Percentiles rank a stretch among this genome's conserved stretches.
Evolutionary conservation across 768 basidiomycete species (phyloP).

Genomic region (Rhizopogon vinicolor): DNA sequence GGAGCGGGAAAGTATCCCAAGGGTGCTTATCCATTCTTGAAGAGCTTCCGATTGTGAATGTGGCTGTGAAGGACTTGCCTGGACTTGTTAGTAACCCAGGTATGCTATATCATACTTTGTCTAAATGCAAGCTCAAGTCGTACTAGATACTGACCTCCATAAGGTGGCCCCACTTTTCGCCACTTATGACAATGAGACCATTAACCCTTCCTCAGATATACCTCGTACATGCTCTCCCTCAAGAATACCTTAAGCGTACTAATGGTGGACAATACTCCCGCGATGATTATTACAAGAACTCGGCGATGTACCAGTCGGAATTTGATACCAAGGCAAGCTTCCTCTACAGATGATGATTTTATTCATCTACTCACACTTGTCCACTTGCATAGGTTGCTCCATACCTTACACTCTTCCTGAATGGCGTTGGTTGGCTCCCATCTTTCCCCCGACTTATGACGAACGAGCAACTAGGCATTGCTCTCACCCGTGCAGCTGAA

Average conservation of each 20-base stretch:
- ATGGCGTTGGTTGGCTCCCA: constrained; percentile 82
- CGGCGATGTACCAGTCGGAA: constrained; percentile 56
- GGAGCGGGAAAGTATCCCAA: constrained; percentile 77
- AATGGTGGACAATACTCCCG: constrained; percentile 59
- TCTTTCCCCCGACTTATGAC: constrained; percentile 78
- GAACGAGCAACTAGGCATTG: constrained; percentile 50
- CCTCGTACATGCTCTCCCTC: constrained; percentile 63
- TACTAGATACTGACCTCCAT: constrained; percentile 47
- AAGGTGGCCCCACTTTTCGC: constrained; percentile 38
- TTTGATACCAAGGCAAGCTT: constrained; percentile 61
- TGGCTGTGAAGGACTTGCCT: constrained; percentile 54
- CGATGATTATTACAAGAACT: constrained; percentile 68
- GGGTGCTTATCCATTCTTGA: constrained; percentile 70
- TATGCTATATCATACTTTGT: constrained; percentile 20
- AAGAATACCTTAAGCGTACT: constrained; percentile 62
- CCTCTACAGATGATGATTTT: background rate
- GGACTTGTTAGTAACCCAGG: constrained; percentile 49
- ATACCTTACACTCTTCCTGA: constrained; percentile 78
- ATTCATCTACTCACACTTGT: background rate
- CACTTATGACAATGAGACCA: background rate
- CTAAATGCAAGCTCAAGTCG: background rate
- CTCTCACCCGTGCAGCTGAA: constrained; percentile 43
- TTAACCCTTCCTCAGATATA: constrained; percentile 49
- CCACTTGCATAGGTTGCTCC: constrained; percentile 62
- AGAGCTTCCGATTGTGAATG: constrained; percentile 62